Evolutionary conservation across 257 asterid genomes (phyloP).

Genomic region (Forsythia viridissima): DNA sequence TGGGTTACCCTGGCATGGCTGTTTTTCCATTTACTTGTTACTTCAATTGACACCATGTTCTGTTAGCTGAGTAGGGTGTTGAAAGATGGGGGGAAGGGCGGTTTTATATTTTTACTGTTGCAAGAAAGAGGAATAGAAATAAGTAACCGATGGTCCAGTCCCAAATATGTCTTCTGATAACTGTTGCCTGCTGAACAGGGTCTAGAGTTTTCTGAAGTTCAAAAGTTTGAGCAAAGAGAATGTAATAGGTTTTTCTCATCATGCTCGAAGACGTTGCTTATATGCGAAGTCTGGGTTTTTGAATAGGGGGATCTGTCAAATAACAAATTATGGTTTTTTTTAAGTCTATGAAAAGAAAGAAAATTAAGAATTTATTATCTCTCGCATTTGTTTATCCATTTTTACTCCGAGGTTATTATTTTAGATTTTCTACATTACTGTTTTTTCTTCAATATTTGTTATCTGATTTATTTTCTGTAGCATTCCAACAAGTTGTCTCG

Average conservation of each 20-base stretch:
- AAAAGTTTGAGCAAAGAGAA: slow-evolving; percentile 9
- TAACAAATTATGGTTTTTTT: not conserved
- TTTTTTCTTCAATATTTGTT: not conserved
- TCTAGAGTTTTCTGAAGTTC: slow-evolving; percentile 8
- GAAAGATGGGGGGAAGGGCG: slow-evolving; percentile 17
- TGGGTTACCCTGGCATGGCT: slow-evolving; percentile 23
- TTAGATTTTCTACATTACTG: not conserved
- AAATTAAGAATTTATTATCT: not conserved
- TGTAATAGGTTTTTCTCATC: slow-evolving; percentile 27
- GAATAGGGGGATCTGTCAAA: slow-evolving; percentile 10
- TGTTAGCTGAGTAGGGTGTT: slow-evolving; percentile 12
- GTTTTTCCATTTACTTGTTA: slow-evolving; percentile 14
- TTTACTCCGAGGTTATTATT: not conserved
- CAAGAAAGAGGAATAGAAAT: slow-evolving; percentile 45
- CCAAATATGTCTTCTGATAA: slow-evolving; percentile 25
- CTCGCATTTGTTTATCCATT: not conserved
- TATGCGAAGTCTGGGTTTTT: slow-evolving; percentile 24
- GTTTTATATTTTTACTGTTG: slow-evolving; percentile 25
- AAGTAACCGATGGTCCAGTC: slow-evolving; percentile 31
- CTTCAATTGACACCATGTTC: slow-evolving; percentile 6
- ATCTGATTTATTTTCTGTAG: not conserved
- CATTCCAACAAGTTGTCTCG: not conserved
- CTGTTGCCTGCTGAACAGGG: slow-evolving; percentile 24
- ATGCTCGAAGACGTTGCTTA: slow-evolving; percentile 16
- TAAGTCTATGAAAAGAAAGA: not conserved